Evolutionary conservation across 2,329 filamentous ascomycete species (phyloP).

Genomic region (Aspergillus eucalypticola): DNA sequence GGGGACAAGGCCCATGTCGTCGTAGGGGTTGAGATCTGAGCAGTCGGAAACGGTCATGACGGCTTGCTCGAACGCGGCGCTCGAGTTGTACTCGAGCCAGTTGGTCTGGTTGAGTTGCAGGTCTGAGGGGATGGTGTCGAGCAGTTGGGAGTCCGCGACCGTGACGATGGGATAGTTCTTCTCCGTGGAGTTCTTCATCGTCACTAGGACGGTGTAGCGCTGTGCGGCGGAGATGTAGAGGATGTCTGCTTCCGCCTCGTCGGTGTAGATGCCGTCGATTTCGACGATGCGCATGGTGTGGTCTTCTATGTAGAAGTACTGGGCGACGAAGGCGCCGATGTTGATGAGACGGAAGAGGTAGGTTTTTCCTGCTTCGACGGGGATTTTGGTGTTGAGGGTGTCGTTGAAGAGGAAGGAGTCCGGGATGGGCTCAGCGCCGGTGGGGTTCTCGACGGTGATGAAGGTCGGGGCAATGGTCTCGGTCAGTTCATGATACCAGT

Average conservation of each 20-base stretch:
- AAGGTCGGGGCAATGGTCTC: conserved; percentile 54
- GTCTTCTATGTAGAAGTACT: conserved; percentile 53
- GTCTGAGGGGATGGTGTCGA: conserved; percentile 38
- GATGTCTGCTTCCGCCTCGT: conserved; percentile 60
- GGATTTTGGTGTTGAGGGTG: conserved; percentile 59
- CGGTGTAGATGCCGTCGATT: conserved; percentile 70
- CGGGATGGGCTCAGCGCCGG: conserved; percentile 65
- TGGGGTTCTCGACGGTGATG: conserved; percentile 52
- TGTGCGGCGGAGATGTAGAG: conserved; percentile 70
- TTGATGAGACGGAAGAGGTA: conserved; percentile 76
- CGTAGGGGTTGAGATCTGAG: conserved; percentile 63
- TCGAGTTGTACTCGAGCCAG: conserved; percentile 66
- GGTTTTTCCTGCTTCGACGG: conserved; percentile 65
- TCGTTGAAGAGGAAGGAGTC: conserved; percentile 69
- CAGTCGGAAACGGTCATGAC: conserved; percentile 26
- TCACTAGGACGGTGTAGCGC: conserved; percentile 57
- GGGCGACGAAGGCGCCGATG: conserved; percentile 66
- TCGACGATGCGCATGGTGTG: conserved; percentile 69
- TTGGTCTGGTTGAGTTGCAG: conserved; percentile 46
- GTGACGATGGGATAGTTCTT: conserved; percentile 66
- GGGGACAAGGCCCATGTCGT: conserved; percentile 72
- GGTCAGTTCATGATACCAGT: conserved; percentile 69
- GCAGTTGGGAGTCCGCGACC: conserved; percentile 25
- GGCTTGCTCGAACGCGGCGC: conserved; percentile 39
- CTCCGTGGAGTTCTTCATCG: conserved; percentile 61